Base-by-base conservation (phyloP, 2,329 filamentous ascomycete species). In the Endoconidiophora laricicola region DNA sequence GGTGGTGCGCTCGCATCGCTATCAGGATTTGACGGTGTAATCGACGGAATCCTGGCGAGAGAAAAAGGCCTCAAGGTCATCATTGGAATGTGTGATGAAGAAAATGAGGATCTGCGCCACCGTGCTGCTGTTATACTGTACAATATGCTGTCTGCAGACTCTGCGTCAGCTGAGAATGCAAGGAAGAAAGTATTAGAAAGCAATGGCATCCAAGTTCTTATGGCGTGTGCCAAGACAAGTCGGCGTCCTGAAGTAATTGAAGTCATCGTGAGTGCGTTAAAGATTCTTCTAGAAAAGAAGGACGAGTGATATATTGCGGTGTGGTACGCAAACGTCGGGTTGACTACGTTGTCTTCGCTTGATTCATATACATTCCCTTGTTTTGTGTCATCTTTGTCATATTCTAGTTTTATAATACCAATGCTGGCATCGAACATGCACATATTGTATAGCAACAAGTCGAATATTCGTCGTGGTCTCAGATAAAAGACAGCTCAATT, bases 1-100 rank as follows among this genome's bases (percentile, higher is more conserved):
- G 87, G 88, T 2, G 91, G 91, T 1, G 90, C 87, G 0, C 64
- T 98, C 46, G 91, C 90, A 0, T 84, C 84, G 64, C 66, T 98
- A 22, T 87, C 87, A 0, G 77, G 79, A 26, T 87, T 81, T 61
- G 85, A 91, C 57, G 72, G 74, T 1, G 83, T 85, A 0, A 81
- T 90, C 1, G 71, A 75, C 2, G 80, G 75, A 3, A 72, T 96
- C 2, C 58, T 94, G 37, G 74, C 77, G 53, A 72, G 82, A 36
- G 77, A 85, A 4, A 73, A 82, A 12, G 86, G 86, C 1, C 71
- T 91, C 3, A 72, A 79, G 54, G 76, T 86, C n/a, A 58, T 96
- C n/a, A 64, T 98, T n/a, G 77, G 72, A 0, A 65, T 96, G 60
- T 94, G 86, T 59, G 68, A 70, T 14, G 86, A 94, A 55, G 76